Evolutionary conservation across 352 stramenopile species (phyloP).

Genomic region (Phytopythium montanum): DNA sequence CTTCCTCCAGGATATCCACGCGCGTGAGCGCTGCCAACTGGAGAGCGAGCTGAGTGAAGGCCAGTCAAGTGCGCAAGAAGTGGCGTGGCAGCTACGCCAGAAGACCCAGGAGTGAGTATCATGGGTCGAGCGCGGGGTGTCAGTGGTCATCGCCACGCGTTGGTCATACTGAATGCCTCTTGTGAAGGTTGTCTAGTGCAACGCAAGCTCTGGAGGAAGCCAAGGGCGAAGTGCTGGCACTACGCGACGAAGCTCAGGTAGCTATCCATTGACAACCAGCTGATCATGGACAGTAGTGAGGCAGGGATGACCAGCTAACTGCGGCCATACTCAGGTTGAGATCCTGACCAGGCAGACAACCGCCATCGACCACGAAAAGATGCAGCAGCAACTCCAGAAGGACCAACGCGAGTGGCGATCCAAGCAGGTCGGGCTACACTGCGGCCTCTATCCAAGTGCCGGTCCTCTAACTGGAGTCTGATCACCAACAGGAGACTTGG

Average conservation of each 20-base stretch:
- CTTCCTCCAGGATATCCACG: slow-evolving; percentile 18
- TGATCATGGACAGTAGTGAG: background rate
- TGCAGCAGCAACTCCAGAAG: slow-evolving; percentile 27
- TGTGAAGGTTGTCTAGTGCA: slow-evolving; percentile 25
- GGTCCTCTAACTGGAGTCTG: background rate
- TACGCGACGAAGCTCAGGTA: slow-evolving; percentile 53
- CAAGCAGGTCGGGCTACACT: slow-evolving; percentile 18
- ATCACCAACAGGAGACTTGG: slow-evolving; percentile 8
- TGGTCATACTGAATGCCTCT: background rate
- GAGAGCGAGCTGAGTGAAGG: slow-evolving; percentile 33
- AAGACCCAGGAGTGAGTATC: slow-evolving; percentile 27
- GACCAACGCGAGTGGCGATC: slow-evolving; percentile 47
- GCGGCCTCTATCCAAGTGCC: background rate
- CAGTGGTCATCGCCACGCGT: background rate
- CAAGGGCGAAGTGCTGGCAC: slow-evolving; percentile 30
- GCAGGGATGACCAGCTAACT: background rate
- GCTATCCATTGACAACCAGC: background rate
- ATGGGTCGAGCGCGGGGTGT: background rate
- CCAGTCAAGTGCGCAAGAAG: slow-evolving; percentile 26
- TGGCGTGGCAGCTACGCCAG: slow-evolving; percentile 27
- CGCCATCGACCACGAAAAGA: slow-evolving; percentile 36
- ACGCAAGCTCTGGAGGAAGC: slow-evolving; percentile 30
- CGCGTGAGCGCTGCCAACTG: slow-evolving; percentile 26
- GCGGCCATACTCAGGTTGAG: slow-evolving; percentile 28
- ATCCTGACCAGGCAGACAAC: slow-evolving; percentile 39